Evolutionary conservation across 805 yeast genomes (phyloP), one percentile per base, ranked within the genome.

Genomic region (Lachancea meyersii): DNA sequence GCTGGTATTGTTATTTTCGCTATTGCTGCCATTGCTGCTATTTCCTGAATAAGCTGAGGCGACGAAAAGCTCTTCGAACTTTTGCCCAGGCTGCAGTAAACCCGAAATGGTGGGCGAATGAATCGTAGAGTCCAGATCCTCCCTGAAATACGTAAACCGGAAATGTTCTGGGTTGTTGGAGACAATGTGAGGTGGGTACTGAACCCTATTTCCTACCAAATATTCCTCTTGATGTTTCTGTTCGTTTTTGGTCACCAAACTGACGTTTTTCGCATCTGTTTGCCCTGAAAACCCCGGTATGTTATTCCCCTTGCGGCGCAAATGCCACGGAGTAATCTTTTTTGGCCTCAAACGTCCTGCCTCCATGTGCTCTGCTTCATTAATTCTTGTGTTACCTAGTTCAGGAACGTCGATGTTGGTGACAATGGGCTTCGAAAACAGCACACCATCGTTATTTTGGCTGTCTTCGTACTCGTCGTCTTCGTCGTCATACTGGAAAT

Each of bases 51-150:
- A 69, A 19, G 66, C 69, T 2, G 69, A 54, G 1, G 71, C 66
- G n/a, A 76, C 73, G 55, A 84, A 84, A 31, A 84, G 63, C 47
- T 82, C 85, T 4, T 71, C 73, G 57, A 81, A 81, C 2, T 72
- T 66, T 51, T 76, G 79, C 10, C 74, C 79, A 1, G 79, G 77
- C 53, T 78, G 81, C 27, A 83, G 57, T 18, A 89, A 67, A 0
- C 96, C 96, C 3, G 94, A 82, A 20, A 89, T 81, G 4, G 86
- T 81, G 2, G 95, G 87, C 0, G 96, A 79, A 62, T 89, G 97
- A 19, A 89, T 77, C 0, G 97, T 89, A n/a, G 87, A 79, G 13
- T 82, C 84, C 50, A 91, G 63, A 55, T 87, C 94, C 49, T 88
- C 96, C 50, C 97, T 73, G 64, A 93, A 91, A 58, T 91, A 91